Percentiles rank a stretch among this genome's conserved stretches.
Conservation (phyloP, 1,284 basidiomycete genomes). For the Rhodotorula sp. region DNA sequence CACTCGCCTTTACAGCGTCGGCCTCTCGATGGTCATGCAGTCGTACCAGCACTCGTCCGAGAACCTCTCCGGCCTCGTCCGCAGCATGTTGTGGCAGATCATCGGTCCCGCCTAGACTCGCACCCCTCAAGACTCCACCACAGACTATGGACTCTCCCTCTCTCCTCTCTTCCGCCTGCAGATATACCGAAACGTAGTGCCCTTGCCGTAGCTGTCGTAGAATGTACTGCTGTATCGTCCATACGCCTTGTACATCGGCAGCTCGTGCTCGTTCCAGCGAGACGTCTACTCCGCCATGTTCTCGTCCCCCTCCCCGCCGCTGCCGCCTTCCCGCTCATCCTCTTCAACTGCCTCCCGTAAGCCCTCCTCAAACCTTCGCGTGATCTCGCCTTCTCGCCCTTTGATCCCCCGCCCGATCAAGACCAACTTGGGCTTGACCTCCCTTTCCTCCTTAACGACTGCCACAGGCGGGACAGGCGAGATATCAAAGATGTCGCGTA, state of each 20-base stretch:
- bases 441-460: constrained; percentile 45
- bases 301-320: background rate
- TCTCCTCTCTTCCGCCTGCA: too few species aligned
- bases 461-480: constrained; percentile 50
- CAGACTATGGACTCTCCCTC: too few species aligned
- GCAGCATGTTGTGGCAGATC: constrained; percentile 85
- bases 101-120: constrained; percentile 70
- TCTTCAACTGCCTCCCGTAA: background rate
- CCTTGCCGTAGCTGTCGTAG: too few species aligned
- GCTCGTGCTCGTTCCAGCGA: background rate
- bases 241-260: too few species aligned
- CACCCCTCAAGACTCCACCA: background rate
- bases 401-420: constrained; percentile 76
- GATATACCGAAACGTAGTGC: too few species aligned
- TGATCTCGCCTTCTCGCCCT: constrained; percentile 33
- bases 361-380: constrained; percentile 9
- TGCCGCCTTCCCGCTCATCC: background rate
- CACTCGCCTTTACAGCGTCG: constrained; percentile 54
- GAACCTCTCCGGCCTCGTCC: constrained; percentile 80
- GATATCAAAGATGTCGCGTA: constrained; percentile 79
- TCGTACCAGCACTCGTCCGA: constrained; percentile 80
- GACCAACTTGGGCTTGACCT: constrained; percentile 61
- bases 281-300: background rate
- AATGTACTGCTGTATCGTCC: too few species aligned
- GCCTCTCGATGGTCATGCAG: constrained; percentile 89